phyloP scores from a whole-genome alignment of 768 basidiomycete genomes.

The Tylopilus plumbeoviolaceoides region DNA sequence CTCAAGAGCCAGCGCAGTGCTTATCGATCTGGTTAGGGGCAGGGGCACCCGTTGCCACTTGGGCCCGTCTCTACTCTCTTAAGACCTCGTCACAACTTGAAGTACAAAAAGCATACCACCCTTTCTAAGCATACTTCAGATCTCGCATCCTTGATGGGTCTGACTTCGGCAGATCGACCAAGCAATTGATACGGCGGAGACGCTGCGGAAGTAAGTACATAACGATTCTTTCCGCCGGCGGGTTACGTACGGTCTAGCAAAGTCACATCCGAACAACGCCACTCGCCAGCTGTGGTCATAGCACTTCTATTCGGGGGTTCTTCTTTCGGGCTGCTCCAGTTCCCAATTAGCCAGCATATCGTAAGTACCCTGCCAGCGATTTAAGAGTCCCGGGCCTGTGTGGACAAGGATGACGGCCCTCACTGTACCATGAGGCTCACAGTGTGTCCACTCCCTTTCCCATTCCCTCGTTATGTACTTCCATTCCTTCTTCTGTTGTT shows the following conservation, averaged over 20 bases:
- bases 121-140: no score
- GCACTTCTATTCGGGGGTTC: not conserved
- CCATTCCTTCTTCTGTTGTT: conserved; percentile 4
- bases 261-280: not conserved
- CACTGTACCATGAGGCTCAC: conserved; percentile 5
- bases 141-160: not conserved
- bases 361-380: no score
- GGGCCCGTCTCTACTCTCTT: not conserved
- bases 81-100: not conserved
- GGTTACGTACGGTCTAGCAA: not conserved
- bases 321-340: not conserved
- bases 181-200: not conserved
- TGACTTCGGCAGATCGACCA: not conserved
- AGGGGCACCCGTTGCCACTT: not conserved
- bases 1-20: no score
- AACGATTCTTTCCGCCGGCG: not conserved
- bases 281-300: not conserved
- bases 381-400: no score
- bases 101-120: no score
- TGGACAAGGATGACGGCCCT: not conserved
- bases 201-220: not conserved
- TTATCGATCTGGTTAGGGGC: not conserved
- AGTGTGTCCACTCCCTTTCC: not conserved
- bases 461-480: conserved; percentile 11
- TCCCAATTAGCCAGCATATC: not conserved